Evolutionary conservation across 169 alveolate species (phyloP).

Genomic region (Amoebophrya sp.): DNA sequence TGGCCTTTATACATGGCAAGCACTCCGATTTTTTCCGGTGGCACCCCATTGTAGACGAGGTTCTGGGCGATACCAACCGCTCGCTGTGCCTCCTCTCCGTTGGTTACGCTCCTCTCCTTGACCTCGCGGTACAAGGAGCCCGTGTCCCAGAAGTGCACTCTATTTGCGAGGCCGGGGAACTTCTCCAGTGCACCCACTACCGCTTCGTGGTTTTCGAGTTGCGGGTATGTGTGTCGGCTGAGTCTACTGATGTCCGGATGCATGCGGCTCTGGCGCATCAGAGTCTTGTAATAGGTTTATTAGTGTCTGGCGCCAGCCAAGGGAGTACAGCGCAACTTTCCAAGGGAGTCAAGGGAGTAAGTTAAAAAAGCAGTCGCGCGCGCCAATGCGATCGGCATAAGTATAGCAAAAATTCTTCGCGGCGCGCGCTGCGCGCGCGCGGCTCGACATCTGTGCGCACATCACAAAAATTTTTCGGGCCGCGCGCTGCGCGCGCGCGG

Average conservation of each 20-base stretch:
- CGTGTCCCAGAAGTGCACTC: constrained; percentile 10
- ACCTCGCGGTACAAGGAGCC: background rate
- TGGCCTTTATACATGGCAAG: background rate
- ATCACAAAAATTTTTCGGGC: too few relatives aligned
- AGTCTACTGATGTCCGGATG: background rate
- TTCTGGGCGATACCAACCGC: background rate
- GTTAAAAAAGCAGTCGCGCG: too few relatives aligned
- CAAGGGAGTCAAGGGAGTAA: too few relatives aligned
- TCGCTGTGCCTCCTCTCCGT: background rate
- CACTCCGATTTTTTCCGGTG: background rate
- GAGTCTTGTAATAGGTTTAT: too few relatives aligned
- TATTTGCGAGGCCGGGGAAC: background rate
- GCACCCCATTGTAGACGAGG: background rate
- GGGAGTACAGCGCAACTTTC: too few relatives aligned
- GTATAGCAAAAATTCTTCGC: too few relatives aligned
- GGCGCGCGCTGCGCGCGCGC: too few relatives aligned
- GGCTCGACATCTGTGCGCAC: too few relatives aligned
- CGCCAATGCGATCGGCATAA: too few relatives aligned
- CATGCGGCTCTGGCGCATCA: constrained; percentile 8
- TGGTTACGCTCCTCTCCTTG: background rate
- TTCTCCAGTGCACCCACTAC: background rate
- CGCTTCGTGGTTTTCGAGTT: constrained; percentile 13
- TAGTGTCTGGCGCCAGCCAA: too few relatives aligned
- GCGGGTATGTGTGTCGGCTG: background rate
- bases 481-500: too few relatives aligned